A percentile compares a stretch with the other conserved stretches of the same genome.
These are phyloP conservation scores for Madurella mycetomatis DNA, from an alignment of 2,329 filamentous ascomycete species.

Conservation along the genomic window DNA sequence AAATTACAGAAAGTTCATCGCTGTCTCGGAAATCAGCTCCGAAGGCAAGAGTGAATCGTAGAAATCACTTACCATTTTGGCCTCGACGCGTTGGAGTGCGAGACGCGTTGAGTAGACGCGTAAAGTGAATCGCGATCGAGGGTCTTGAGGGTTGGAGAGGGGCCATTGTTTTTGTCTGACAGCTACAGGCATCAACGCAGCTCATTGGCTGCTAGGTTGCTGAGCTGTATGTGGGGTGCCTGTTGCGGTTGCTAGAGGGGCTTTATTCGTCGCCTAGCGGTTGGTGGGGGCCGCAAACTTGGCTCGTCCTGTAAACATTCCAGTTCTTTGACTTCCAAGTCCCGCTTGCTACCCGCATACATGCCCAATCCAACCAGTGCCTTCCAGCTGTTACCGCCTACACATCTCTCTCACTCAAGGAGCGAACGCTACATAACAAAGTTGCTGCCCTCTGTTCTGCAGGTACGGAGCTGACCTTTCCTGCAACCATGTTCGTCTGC, in stretches of 20 bases:
- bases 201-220: constrained; percentile 8
- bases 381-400: constrained; percentile 10
- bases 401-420: neutral
- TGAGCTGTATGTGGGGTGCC: neutral
- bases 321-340: constrained; percentile 1
- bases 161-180: constrained; percentile 5
- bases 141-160: neutral
- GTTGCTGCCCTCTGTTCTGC: constrained; percentile 13
- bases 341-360: constrained; percentile 3
- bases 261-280: constrained; percentile 16
- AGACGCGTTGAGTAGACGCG: constrained; percentile 14
- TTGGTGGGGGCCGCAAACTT: constrained; percentile 14
- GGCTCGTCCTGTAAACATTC: constrained; percentile 24
- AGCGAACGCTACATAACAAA: constrained; percentile 8
- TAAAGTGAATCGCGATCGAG: constrained; percentile 11
- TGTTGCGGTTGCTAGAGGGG: constrained; percentile 22
- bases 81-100: constrained; percentile 6
- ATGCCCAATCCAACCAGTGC: constrained; percentile 1
- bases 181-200: constrained; percentile 3
- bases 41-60: neutral
- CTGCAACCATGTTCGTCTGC: constrained; percentile 1
- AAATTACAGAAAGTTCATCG: neutral
- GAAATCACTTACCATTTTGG: constrained; percentile 16
- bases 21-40: neutral
- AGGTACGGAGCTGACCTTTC: constrained; percentile 16